Percentiles rank a stretch among this genome's conserved stretches.
Evolutionary conservation across 2,329 filamentous ascomycete species (phyloP).

Genomic region (Ceratocystis cubensis): DNA sequence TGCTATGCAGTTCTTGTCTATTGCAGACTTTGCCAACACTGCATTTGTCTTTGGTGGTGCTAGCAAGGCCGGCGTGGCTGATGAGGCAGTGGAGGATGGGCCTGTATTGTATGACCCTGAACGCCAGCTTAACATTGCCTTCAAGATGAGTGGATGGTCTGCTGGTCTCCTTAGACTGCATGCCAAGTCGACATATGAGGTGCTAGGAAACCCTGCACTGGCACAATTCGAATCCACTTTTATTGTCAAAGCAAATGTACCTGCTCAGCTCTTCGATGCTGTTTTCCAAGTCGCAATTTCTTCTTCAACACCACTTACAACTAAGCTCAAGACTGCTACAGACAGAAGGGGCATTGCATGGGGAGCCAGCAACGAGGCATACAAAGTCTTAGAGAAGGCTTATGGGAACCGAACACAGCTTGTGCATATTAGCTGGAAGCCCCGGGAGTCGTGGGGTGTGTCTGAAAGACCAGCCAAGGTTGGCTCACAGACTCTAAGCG

Average conservation of each 20-base stretch:
- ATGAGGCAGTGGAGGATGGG: constrained; percentile 32
- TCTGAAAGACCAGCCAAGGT: constrained; percentile 20
- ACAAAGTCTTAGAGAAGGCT: constrained; percentile 54
- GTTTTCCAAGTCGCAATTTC: constrained; percentile 30
- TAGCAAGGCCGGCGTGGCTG: constrained; percentile 26
- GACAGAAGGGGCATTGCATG: constrained; percentile 32
- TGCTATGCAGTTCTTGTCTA: constrained; percentile 71
- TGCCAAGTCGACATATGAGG: constrained; percentile 58
- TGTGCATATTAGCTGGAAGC: constrained; percentile 43
- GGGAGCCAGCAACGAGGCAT: constrained; percentile 44
- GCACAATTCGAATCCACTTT: constrained; percentile 82
- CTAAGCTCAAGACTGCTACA: constrained; percentile 15
- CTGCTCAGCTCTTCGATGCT: constrained; percentile 44
- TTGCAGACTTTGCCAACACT: constrained; percentile 57
- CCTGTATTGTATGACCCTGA: constrained; percentile 70
- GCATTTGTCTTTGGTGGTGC: constrained; percentile 42
- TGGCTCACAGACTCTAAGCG: constrained; percentile 22
- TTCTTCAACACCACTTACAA: constrained; percentile 26
- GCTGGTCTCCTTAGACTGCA: constrained; percentile 61
- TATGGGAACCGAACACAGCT: constrained; percentile 62
- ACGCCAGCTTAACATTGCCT: constrained; percentile 68
- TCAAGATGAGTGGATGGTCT: constrained; percentile 82
- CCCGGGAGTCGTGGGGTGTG: constrained; percentile 28
- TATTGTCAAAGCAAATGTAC: constrained; percentile 48
- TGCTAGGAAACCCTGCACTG: constrained; percentile 58